These are phyloP conservation scores for Fagus sylvatica DNA, from an alignment of 306 rosid species.

Conservation along the genomic window DNA sequence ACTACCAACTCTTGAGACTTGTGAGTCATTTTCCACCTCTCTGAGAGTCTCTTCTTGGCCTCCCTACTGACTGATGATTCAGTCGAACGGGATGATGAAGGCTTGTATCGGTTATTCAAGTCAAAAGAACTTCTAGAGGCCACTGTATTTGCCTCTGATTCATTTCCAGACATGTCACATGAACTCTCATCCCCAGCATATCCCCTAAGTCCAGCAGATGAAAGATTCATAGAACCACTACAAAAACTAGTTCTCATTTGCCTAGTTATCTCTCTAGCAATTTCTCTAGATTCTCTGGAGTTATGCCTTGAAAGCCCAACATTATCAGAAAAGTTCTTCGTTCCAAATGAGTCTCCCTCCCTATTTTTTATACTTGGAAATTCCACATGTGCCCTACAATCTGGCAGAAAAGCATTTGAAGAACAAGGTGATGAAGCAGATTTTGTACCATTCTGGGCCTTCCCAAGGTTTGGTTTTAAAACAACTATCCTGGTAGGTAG, in stretches of 20 bases:
- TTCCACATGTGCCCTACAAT: slow-evolving; percentile 48
- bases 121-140: slow-evolving; percentile 43
- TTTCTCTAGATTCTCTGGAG: slow-evolving; percentile 72
- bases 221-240: slow-evolving; percentile 32
- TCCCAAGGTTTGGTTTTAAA: slow-evolving; percentile 85
- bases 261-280: slow-evolving; percentile 77
- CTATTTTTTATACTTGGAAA: slow-evolving; percentile 40
- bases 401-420: slow-evolving; percentile 48
- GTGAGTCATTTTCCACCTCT: slow-evolving; percentile 84
- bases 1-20: slow-evolving; percentile 51
- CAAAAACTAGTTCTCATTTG: slow-evolving; percentile 61
- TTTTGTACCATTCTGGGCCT: slow-evolving; percentile 46
- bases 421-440: slow-evolving; percentile 57
- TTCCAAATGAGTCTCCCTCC: slow-evolving; percentile 43
- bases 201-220: slow-evolving; percentile 58
- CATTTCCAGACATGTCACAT: slow-evolving; percentile 63
- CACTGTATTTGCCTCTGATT: slow-evolving; percentile 46
- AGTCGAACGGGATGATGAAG: slow-evolving; percentile 48
- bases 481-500: slow-evolving; percentile 83
- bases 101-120: slow-evolving; percentile 43
- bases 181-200: slow-evolving; percentile 70
- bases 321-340: slow-evolving; percentile 36
- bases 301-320: slow-evolving; percentile 49
- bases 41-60: slow-evolving; percentile 92
- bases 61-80: slow-evolving; percentile 81